Base-by-base conservation (phyloP, 257 asterid genomes). In the Henckelia pumila region DNA sequence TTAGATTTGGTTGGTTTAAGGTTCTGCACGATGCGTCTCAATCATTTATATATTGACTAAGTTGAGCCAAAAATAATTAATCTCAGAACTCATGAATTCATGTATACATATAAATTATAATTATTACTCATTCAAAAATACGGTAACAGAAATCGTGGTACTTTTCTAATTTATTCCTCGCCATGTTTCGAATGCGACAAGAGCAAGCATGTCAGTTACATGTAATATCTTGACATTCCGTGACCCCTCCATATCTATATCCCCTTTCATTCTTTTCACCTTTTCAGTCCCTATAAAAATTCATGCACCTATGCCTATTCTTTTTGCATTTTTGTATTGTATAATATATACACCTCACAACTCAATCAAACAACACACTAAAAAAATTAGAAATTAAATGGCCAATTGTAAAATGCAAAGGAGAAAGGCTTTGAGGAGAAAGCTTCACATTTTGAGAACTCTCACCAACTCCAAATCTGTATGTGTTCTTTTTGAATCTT, bases 401-500 rank as follows among this genome's bases (percentile, higher is more conserved):
- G 49, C 47, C 61, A 72, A 24, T 77, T 84, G 86, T 4, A 82
- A 73, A 53, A 69, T 75, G 72, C 85, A 73, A 28, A 82, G 77
- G 69, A 83, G 81, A 69, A 75, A 75, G 8, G 76, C 78, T 32
- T 2, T 79, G 32, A 75, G 78, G 61, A 82, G 86, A 64, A 90
- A 88, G 85, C 82, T 90, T 76, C 86, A 70, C 61, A 76, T 76
- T 10, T 73, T 88, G 73, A 68, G 83, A 74, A 68, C 66, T 56
- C 82, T 90, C 0, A 75, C 86, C 75, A 83, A 86, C 35, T 90
- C 96, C 77, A 88, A 84, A 84, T 80, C 96, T 22, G 97, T 88
- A 90, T 70, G 37, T 28, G 1, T 25, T 25, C 3, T 25, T 25
- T 25, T n/a, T n/a, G n/a, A n/a, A n/a, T n/a, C n/a, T n/a, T n/a